Evolutionary conservation across 768 basidiomycete species (phyloP).

Genomic region (Leccinum disarticulatum): DNA sequence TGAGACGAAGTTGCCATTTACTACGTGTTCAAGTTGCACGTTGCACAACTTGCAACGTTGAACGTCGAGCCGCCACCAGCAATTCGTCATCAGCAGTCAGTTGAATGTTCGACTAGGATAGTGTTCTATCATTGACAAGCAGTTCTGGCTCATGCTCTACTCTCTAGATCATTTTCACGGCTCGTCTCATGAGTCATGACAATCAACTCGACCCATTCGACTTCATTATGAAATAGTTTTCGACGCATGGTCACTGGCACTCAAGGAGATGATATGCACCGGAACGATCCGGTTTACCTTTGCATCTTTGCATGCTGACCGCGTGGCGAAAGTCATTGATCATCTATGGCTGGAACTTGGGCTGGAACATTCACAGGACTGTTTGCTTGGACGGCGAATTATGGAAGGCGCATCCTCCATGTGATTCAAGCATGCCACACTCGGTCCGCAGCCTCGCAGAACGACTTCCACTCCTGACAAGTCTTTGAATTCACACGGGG

Average conservation of each 20-base stretch:
- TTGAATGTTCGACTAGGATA: no score
- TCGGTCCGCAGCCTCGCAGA: conserved; percentile 5
- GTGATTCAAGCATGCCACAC: conserved; percentile 5
- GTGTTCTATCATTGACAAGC: neutral
- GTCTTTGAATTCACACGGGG: neutral
- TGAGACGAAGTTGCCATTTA: no score
- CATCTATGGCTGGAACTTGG: neutral
- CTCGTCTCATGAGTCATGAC: neutral
- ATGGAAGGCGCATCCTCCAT: neutral
- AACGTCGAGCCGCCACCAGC: no score
- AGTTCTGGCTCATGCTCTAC: neutral
- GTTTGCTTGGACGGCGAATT: conserved; percentile 3
- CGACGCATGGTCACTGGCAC: neutral
- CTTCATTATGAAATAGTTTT: neutral
- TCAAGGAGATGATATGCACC: neutral
- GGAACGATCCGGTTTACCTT: neutral
- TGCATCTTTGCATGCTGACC: neutral
- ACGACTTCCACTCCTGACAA: neutral
- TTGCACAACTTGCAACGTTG: no score
- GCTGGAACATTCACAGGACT: conserved; percentile 4
- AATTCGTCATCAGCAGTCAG: no score
- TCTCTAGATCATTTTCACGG: neutral
- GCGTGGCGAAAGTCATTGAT: neutral
- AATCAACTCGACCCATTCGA: neutral
- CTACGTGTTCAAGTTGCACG: no score